Evolutionary conservation across 1,284 basidiomycete genomes (phyloP), one percentile per base, ranked within the genome.

Genomic region (Cryptococcus depauperatus): DNA sequence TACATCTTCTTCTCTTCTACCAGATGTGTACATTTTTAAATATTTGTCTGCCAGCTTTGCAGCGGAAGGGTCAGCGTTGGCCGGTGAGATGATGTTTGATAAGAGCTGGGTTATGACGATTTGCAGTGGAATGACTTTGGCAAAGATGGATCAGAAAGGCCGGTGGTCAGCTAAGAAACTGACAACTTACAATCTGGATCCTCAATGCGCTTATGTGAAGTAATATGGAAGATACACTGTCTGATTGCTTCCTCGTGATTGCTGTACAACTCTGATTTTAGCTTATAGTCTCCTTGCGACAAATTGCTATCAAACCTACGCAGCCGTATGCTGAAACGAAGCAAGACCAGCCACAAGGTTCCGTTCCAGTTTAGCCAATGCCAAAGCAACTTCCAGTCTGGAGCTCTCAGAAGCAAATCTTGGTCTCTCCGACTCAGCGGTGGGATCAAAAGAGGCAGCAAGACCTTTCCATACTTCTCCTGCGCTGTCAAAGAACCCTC

Each of bases 1-100:
- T 10, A 91, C 74, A 35, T 81, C 65, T 45, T 64, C 59, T 33
- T 66, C 61, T 9, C 69, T 50, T 2, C 41, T 34, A 10, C 67
- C 69, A 3, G 55, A 56, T 2, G 64, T 51, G 41, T 66, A 68
- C 8, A 56, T 22, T 8, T 32, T 14, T 18, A 68, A 43, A 18
- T 51, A 37, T 7, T 40, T 27, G 13, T 58, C 49, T 1, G 56
- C 55, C 9, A 50, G 38, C 1, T 37, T 25, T 8, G 58, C 49
- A n/a, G 55, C 54, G 3, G 25, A 48, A 1, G 41, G 29, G 9
- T 44, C 43, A 4, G 50, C 34, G 1, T 49, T 43, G 0, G 57
- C 48, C 1, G 68, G 62, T 1, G 69, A 66, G 10, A 69, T 52
- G 21, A 71, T 50, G 45, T 71, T 71, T 26, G 58, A 66, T 2